Base-by-base conservation (phyloP, 805 yeast genomes). In the Ogataea corticis region DNA sequence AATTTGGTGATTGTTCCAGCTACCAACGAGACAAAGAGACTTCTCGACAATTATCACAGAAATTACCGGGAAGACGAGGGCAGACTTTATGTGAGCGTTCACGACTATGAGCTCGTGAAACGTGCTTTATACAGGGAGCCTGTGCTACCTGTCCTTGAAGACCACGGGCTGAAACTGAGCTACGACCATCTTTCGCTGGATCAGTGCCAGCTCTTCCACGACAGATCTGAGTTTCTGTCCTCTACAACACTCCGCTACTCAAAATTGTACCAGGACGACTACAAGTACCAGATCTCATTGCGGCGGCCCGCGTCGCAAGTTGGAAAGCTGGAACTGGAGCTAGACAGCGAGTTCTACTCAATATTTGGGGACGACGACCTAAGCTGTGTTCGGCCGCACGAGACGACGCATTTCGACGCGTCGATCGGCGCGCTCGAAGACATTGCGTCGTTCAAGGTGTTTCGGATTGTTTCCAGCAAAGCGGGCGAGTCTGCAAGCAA, bases 261-360 rank as follows among this genome's bases (percentile, higher is more conserved):
- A 1, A 58, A 63, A n/a, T 57, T 79, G 2, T 82, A 79, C 53
- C 64, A 67, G 33, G 57, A 75, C 3, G 83, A 80, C 49, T 47
- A 68, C 34, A 54, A 61, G 13, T 77, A 68, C 58, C 53, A 53
- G 14, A 54, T 65, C 4, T 68, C 78, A 1, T 58, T 82, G 17
- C 52, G 68, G 1, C 63, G 69, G 43, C 85, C 86, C 2, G 21
- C 46, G 0, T 65, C 76, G 54, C 49, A 62, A 43, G 16, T 43
- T 3, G 42, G 51, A 4, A 49, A 66, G 18, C 33, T 42, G 13
- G 59, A 64, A 3, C 49, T 67, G 10, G 72, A 69, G 50, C 46
- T 71, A 2, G 60, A 61, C 4, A 44, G 46, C 7, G 38, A 36
- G 0, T 73, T 65, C 55, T 75, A 62, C 61, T 47, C 47, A 45